These are phyloP conservation scores for Drechslerella dactyloides DNA, from an alignment of 2,329 filamentous ascomycete genomes.

Conservation along the genomic window DNA sequence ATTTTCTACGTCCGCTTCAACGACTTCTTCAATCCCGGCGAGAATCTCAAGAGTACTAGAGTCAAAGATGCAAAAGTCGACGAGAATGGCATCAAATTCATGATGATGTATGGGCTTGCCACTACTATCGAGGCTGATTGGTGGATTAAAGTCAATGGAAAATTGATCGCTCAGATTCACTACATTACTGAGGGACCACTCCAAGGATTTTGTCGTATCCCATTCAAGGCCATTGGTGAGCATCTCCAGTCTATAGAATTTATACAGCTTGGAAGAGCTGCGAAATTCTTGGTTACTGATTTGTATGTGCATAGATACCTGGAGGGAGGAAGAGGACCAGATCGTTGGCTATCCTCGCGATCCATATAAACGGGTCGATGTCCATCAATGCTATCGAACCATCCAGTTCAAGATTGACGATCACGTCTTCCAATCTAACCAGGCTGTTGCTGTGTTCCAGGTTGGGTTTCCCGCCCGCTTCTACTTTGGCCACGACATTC, in stretches of 20 bases:
- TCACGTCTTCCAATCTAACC: slow-evolving; percentile 26
- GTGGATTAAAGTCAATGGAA: slow-evolving; percentile 4
- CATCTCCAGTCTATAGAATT: neutral
- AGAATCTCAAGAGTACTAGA: neutral
- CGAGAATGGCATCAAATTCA: slow-evolving; percentile 7
- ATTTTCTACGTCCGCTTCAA: slow-evolving; percentile 25
- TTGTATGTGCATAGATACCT: slow-evolving; percentile 6
- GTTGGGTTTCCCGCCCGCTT: slow-evolving; percentile 29
- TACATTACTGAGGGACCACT: slow-evolving; percentile 16
- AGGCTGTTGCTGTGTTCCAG: slow-evolving; percentile 30
- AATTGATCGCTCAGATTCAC: slow-evolving; percentile 5
- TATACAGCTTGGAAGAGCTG: no score
- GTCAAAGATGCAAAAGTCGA: neutral
- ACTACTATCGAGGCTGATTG: slow-evolving; percentile 4
- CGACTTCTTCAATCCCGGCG: slow-evolving; percentile 9
- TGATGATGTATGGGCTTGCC: neutral
- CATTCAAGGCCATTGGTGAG: slow-evolving; percentile 34
- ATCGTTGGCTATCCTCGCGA: slow-evolving; percentile 29
- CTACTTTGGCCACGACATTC: slow-evolving; percentile 36
- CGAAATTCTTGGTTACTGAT: no score
- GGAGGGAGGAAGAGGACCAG: slow-evolving; percentile 44
- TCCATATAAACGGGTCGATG: slow-evolving; percentile 32
- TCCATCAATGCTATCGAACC: slow-evolving; percentile 17
- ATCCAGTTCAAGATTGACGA: slow-evolving; percentile 26
- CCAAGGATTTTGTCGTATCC: slow-evolving; percentile 28